phyloP scores from a whole-genome alignment of 2,329 filamentous ascomycete species.

The Lachnellula cervina region DNA sequence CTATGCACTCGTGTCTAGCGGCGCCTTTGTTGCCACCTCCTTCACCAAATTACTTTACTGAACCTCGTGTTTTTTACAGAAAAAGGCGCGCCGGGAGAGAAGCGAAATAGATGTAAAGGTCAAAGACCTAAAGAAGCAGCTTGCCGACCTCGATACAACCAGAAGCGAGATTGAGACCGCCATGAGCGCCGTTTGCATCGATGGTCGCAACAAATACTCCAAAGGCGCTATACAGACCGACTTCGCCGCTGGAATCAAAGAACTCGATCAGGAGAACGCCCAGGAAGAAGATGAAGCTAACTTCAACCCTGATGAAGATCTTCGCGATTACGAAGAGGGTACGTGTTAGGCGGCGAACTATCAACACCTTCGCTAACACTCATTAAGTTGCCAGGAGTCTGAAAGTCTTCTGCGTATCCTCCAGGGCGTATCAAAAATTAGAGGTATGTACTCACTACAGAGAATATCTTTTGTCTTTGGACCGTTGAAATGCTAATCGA shows the following conservation, averaged over 20 bases:
- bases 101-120: slow-evolving; percentile 32
- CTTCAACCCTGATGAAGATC: slow-evolving; percentile 50
- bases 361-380: background rate
- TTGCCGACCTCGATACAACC: slow-evolving; percentile 26
- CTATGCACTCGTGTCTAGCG: background rate
- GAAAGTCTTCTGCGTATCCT: slow-evolving; percentile 61
- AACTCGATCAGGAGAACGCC: slow-evolving; percentile 51
- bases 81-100: slow-evolving; percentile 33
- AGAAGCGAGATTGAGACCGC: slow-evolving; percentile 32
- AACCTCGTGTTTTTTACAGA: slow-evolving; percentile 19
- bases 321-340: slow-evolving; percentile 50
- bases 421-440: slow-evolving; percentile 59
- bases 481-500: too few species aligned
- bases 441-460: slow-evolving; percentile 15
- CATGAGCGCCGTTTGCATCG: slow-evolving; percentile 42
- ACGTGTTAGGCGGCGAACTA: background rate
- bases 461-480: too few species aligned
- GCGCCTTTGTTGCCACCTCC: background rate
- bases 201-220: slow-evolving; percentile 51
- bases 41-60: background rate
- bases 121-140: slow-evolving; percentile 35
- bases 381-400: slow-evolving; percentile 44
- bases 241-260: slow-evolving; percentile 55
- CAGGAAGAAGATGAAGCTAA: slow-evolving; percentile 48
- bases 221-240: slow-evolving; percentile 50